Evolutionary conservation across 345 rosid species (phyloP).

Genomic region (Dimocarpus longan): DNA sequence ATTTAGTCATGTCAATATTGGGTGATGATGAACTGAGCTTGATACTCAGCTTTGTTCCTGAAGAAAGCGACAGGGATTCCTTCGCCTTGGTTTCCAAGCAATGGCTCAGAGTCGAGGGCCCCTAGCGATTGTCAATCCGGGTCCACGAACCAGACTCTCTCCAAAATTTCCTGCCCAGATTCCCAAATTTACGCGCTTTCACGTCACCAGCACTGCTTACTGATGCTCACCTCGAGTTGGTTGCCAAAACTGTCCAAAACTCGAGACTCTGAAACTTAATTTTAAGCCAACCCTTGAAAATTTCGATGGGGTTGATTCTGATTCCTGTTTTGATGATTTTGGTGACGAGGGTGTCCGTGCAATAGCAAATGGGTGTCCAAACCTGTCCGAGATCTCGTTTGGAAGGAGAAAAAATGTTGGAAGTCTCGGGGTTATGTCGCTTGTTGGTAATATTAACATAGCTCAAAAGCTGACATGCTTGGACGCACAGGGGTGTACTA

Average conservation of each 20-base stretch:
- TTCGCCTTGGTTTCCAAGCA: conserved; percentile 45
- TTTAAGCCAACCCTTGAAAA: conserved; percentile 14
- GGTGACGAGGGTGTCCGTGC: conserved; percentile 35
- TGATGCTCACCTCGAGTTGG: conserved; percentile 34
- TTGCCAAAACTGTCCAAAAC: conserved; percentile 38
- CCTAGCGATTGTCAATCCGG: conserved; percentile 34
- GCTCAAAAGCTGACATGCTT: conserved; percentile 31
- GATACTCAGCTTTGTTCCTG: conserved; percentile 35
- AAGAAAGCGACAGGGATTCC: conserved; percentile 29
- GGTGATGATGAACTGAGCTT: conserved; percentile 46
- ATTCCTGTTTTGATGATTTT: conserved; percentile 23
- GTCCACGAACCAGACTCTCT: conserved; percentile 39
- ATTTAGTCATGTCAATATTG: conserved; percentile 27
- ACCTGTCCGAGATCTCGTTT: conserved; percentile 28
- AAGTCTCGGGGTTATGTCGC: conserved; percentile 33
- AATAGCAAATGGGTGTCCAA: conserved; percentile 38
- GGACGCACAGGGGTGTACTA: conserved; percentile 46
- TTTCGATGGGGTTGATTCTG: neutral
- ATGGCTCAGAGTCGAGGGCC: conserved; percentile 49
- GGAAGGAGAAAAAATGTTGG: conserved; percentile 38
- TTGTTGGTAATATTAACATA: conserved; percentile 8
- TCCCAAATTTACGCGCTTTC: conserved; percentile 41
- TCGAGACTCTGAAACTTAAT: conserved; percentile 36
- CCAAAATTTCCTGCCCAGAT: conserved; percentile 38
- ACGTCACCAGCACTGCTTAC: conserved; percentile 20